Evolutionary conservation across 352 stramenopile species (phyloP).

Genomic region (Phytophthora cajani): DNA sequence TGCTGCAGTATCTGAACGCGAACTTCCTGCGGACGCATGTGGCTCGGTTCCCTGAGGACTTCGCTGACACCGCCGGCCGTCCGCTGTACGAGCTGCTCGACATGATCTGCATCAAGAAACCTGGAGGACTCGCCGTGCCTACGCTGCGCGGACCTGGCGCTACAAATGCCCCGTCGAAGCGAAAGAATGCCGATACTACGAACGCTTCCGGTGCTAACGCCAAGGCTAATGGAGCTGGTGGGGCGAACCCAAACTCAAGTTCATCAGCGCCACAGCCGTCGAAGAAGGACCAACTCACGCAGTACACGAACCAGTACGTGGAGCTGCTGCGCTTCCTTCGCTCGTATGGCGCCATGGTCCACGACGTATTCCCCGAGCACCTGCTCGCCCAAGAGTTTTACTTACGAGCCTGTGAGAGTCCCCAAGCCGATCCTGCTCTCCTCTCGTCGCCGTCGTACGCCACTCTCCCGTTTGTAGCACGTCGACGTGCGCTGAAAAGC

Average conservation of each 20-base stretch:
- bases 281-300: conserved; percentile 66
- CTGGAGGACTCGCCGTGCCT: conserved; percentile 42
- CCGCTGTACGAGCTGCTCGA: conserved; percentile 91
- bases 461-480: conserved; percentile 60
- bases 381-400: conserved; percentile 85
- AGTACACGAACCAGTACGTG: conserved; percentile 77
- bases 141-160: conserved; percentile 29
- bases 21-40: conserved; percentile 82
- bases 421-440: conserved; percentile 54
- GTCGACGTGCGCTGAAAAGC: conserved; percentile 55
- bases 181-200: conserved; percentile 15
- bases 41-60: conserved; percentile 74
- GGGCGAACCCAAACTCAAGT: background rate
- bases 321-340: conserved; percentile 93
- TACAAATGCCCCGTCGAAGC: conserved; percentile 14
- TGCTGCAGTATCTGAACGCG: conserved; percentile 88
- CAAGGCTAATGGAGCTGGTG: conserved; percentile 8
- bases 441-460: conserved; percentile 46
- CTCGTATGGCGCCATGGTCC: conserved; percentile 91
- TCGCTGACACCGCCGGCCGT: conserved; percentile 79
- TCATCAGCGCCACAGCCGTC: conserved; percentile 24
- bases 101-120: conserved; percentile 88
- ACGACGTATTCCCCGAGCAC: conserved; percentile 84
- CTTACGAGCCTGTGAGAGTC: conserved; percentile 77
- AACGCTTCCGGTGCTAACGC: background rate